Base-by-base conservation (phyloP, 805 yeast genomes). In the Candida endomychidarum region DNA sequence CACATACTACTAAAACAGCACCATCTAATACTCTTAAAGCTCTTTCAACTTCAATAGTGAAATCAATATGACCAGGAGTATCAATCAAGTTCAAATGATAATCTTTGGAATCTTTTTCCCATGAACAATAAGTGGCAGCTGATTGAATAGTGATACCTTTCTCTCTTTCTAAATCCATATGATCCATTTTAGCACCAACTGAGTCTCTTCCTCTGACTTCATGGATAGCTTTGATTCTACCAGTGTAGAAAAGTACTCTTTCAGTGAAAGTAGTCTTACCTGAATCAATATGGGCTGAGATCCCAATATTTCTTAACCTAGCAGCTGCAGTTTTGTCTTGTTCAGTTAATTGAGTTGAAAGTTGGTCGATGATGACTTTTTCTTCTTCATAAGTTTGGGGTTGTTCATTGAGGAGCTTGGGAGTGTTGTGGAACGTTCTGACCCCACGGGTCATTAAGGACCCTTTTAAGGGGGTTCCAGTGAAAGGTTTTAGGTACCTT, bases 181-280 rank as follows among this genome's bases (percentile, higher is more conserved):
- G 91, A 65, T 93, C 99, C 99, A 93, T 93, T 70, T 90, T 93
- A 41, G 99, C 99, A 46, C 99, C 99, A 43, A 93, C 98, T 51
- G 89, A 83, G 62, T 93, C 99, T 56, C 93, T 80, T 34, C 99
- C 99, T 62, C 99, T 77, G 33, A 86, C 97, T 65, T 90, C 98
- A 58, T 90, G 98, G 56, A 90, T 91, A 20, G 96, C 95, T 59
- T 90, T 87, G 63, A 93, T 93, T 60, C 99, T 79, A 45, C 99
- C 99, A 2, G 99, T 93, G 62, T 93, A 93, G 67, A 78, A 93
- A 53, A 93, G 68, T 22, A 93, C 99, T 62, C 99, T 85, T 67
- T 93, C 99, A 11, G 98, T 93, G 66, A 93, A 93, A 0, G 99
- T 93, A 35, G 99, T 93, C 59, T 93, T 93, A 45, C 99, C 99